Percentiles rank a stretch among this genome's conserved stretches.
phyloP scores from a whole-genome alignment of 768 basidiomycete genomes.

The Infundibulicybe gibba region DNA sequence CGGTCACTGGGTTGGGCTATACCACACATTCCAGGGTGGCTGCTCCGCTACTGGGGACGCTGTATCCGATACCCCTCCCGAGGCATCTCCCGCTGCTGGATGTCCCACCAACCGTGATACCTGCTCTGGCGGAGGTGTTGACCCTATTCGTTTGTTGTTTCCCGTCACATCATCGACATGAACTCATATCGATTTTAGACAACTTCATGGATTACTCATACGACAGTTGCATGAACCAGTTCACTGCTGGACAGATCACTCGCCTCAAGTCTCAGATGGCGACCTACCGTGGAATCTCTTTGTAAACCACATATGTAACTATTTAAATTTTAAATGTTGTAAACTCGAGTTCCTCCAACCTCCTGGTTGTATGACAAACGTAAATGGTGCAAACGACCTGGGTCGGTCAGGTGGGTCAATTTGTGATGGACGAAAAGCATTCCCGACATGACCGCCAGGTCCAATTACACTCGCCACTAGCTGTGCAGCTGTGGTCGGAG shows the following conservation, averaged over 20 bases:
- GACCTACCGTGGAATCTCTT: constrained; percentile 37
- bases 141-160: constrained; percentile 35
- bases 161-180: not conserved
- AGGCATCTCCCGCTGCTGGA: constrained; percentile 36
- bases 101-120: constrained; percentile 35
- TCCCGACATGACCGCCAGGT: too few relatives aligned
- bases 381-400: too few relatives aligned
- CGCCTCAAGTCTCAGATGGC: constrained; percentile 37
- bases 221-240: constrained; percentile 47
- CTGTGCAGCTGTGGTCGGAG: too few relatives aligned
- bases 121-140: constrained; percentile 35
- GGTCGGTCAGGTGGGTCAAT: too few relatives aligned
- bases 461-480: too few relatives aligned
- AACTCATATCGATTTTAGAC: constrained; percentile 17
- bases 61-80: constrained; percentile 45
- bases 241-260: constrained; percentile 41
- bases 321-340: too few relatives aligned
- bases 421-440: too few relatives aligned
- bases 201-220: constrained; percentile 56
- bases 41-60: constrained; percentile 35
- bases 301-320: constrained; percentile 8
- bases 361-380: not conserved
- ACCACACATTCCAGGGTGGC: constrained; percentile 57
- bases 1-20: constrained; percentile 61
- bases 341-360: too few relatives aligned